Evolutionary conservation across 495 filamentous ascomycete species (phyloP).

Genomic region (Daldinia bambusicola): DNA sequence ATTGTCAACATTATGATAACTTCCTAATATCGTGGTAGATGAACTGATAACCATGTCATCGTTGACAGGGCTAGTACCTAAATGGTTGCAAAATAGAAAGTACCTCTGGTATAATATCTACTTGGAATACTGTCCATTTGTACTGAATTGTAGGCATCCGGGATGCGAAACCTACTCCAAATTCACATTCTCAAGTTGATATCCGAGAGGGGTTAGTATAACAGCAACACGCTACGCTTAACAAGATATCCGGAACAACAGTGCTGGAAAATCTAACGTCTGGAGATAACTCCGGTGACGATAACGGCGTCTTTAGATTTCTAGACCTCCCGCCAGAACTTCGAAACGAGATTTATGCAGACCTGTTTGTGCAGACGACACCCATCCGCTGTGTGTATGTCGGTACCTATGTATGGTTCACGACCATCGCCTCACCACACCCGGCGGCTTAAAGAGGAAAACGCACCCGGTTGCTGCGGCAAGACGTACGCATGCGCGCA

Average conservation of each 20-base stretch:
- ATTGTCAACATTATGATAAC: too few species aligned
- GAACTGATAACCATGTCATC: too few species aligned
- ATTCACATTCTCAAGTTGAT: too few species aligned
- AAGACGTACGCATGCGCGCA: constrained; percentile 14
- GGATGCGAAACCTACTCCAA: too few species aligned
- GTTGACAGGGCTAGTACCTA: too few species aligned
- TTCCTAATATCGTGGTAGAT: too few species aligned
- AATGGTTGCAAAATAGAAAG: too few species aligned
- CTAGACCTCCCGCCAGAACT: constrained; percentile 27
- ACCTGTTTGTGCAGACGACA: constrained; percentile 2
- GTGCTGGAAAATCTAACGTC: not conserved
- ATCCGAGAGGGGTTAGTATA: not conserved
- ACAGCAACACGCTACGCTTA: not conserved
- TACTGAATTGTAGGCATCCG: too few species aligned
- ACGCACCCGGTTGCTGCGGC: constrained; percentile 16
- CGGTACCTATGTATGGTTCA: constrained; percentile 22
- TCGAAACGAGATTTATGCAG: constrained; percentile 24
- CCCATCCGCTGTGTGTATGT: constrained; percentile 5
- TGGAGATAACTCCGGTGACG: not conserved
- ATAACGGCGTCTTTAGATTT: constrained; percentile 4
- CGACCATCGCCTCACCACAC: constrained; percentile 11
- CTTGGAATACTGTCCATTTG: too few species aligned
- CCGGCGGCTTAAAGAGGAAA: constrained; percentile 12
- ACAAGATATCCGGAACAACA: not conserved
- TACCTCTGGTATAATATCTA: too few species aligned